These are phyloP conservation scores for Colletotrichum tropicicola DNA, from an alignment of 2,329 filamentous ascomycete species.

Conservation along the genomic window DNA sequence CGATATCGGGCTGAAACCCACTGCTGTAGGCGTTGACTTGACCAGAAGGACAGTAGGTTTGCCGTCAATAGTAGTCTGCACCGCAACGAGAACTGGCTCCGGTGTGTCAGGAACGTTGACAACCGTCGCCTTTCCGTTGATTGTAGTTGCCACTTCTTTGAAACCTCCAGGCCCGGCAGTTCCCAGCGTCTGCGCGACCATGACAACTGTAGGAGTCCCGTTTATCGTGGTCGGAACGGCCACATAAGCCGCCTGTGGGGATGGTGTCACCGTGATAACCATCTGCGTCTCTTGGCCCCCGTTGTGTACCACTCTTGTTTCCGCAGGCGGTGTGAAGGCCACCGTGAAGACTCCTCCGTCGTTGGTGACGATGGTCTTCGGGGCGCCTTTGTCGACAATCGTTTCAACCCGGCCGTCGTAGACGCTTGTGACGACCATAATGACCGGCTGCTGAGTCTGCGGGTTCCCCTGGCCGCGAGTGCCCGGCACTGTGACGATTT, in stretches of 20 bases:
- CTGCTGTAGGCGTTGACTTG: conserved; percentile 30
- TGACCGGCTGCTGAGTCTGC: conserved; percentile 25
- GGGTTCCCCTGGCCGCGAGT: conserved; percentile 7
- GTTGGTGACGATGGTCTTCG: conserved; percentile 24
- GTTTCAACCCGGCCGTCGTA: conserved; percentile 32
- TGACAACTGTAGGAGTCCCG: background rate
- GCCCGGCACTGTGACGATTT: conserved; percentile 27
- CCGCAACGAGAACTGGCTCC: background rate
- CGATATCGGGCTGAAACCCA: conserved; percentile 35
- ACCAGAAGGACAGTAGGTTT: conserved; percentile 29
- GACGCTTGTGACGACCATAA: conserved; percentile 34
- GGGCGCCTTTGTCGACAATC: conserved; percentile 13
- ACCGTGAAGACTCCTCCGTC: conserved; percentile 19
- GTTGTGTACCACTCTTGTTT: conserved; percentile 4
- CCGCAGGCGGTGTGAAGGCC: conserved; percentile 1
- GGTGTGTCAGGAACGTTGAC: background rate
- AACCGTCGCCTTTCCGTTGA: conserved; percentile 4
- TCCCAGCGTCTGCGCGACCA: background rate
- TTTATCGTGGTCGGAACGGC: conserved; percentile 3
- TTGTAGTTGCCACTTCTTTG: background rate
- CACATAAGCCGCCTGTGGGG: background rate
- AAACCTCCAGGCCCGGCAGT: background rate
- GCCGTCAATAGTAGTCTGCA: conserved; percentile 29
- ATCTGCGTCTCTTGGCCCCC: conserved; percentile 21
- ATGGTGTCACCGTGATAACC: conserved; percentile 25